Evolutionary conservation across 768 basidiomycete genomes (phyloP).

Genomic region (Ramaria rubella): DNA sequence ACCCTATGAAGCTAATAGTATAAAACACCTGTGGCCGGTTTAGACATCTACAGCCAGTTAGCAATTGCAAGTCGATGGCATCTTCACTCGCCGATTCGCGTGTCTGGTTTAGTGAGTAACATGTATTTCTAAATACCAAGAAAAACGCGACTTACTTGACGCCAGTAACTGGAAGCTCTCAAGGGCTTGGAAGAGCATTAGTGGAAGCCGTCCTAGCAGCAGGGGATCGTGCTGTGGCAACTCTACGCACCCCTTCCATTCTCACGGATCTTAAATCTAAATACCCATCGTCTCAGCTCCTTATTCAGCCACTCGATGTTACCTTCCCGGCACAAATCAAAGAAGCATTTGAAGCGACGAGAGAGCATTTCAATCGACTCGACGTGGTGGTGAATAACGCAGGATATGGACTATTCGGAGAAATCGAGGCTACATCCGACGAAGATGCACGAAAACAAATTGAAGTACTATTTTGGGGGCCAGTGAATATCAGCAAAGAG

Average conservation of each 20-base stretch:
- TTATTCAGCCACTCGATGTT: constrained; percentile 12
- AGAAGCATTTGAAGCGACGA: constrained; percentile 22
- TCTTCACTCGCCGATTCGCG: background rate
- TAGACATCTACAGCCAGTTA: too few species aligned
- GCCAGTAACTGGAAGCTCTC: background rate
- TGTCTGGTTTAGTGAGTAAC: background rate
- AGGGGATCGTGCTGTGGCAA: constrained; percentile 18
- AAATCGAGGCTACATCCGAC: constrained; percentile 30
- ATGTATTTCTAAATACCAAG: background rate
- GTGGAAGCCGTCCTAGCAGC: constrained; percentile 10
- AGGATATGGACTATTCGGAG: constrained; percentile 36
- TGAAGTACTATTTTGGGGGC: constrained; percentile 41
- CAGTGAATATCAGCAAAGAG: constrained; percentile 32
- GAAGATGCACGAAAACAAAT: constrained; percentile 30
- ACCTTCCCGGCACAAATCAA: constrained; percentile 24
- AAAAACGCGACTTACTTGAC: background rate
- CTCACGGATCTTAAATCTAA: constrained; percentile 17
- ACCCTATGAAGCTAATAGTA: too few species aligned
- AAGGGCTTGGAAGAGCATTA: constrained; percentile 14
- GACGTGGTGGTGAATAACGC: constrained; percentile 42
- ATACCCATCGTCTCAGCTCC: background rate
- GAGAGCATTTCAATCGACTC: constrained; percentile 23
- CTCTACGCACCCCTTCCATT: constrained; percentile 24
- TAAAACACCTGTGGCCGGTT: too few species aligned
- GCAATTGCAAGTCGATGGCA: too few species aligned